Base-by-base conservation (phyloP, 139 green algal genomes). In the Asterochloris erici region DNA sequence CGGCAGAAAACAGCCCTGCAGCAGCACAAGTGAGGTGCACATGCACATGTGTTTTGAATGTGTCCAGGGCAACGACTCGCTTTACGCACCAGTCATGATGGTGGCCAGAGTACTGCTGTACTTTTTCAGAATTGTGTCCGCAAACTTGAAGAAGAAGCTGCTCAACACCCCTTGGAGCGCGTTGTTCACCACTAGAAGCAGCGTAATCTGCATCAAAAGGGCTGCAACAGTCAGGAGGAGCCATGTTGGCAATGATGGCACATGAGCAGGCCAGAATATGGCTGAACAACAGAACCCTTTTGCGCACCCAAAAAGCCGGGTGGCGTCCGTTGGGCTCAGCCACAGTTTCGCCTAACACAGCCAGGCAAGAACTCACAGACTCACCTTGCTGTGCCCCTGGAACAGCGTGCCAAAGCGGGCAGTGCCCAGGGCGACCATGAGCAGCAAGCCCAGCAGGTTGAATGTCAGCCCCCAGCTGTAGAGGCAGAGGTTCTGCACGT, bases 101-200 rank as follows among this genome's bases (percentile, higher is more conserved):
- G 96, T 99, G 54, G 96, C 96, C 16, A 99, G 94, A 11, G 95
- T 98, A 77, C 87, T 95, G 13, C 83, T 93, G 84, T 99, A 98
- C 89, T 99, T 99, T 70, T 99, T 99, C 38, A 99, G 87, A 68
- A 99, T 98, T 60, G 96, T 97, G 88, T 98, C 96, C 24, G 96
- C 94, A 83, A 95, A 99, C 87, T 99, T 99, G 91, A 96, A 99
- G 89, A 99, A 99, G 88, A 99, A 98, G 73, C 88, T 94, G 0
- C 89, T 92, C 54, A 99, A 89, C 29, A 99, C 95, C 81, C 96
- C 96, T 90, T 98, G 94, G 26, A 91, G 64, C 10, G 96, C 96
- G 81, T 98, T 99, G 89, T 99, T 99, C 28, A 89, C 86, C 26
- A 99, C 89, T 21, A 99, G 86, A 24, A 98, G 68, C 38, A 93